Evolutionary conservation across 2,329 filamentous ascomycete species (phyloP).

Genomic region (Paecilomyces sp.): DNA sequence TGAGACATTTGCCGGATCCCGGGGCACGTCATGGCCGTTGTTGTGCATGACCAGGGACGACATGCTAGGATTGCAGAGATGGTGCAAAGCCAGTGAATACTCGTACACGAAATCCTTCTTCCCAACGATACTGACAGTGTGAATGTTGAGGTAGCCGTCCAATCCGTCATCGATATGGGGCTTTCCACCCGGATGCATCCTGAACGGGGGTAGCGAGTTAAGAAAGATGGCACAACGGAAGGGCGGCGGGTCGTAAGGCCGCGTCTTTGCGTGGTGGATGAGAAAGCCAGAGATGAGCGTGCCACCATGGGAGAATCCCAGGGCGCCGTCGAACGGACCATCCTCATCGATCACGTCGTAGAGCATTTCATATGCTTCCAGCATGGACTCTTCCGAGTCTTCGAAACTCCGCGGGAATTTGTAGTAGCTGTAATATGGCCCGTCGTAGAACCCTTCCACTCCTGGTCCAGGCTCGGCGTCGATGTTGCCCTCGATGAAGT

Average conservation of each 20-base stretch:
- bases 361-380: constrained; percentile 19
- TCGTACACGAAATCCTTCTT: constrained; percentile 16
- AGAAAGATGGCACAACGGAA: constrained; percentile 29
- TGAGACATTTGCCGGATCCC: constrained; percentile 15
- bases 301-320: constrained; percentile 30
- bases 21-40: constrained; percentile 20
- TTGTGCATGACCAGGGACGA: constrained; percentile 18
- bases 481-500: constrained; percentile 22
- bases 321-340: constrained; percentile 24
- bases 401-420: constrained; percentile 18
- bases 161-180: constrained; percentile 16
- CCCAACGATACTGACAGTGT: constrained; percentile 18
- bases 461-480: constrained; percentile 21
- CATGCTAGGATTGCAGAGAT: constrained; percentile 12
- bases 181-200: constrained; percentile 13
- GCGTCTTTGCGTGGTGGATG: constrained; percentile 18
- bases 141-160: constrained; percentile 17
- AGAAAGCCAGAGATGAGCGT: constrained; percentile 23
- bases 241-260: constrained; percentile 11
- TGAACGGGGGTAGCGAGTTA: constrained; percentile 22
- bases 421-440: constrained; percentile 26
- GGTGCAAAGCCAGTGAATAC: constrained; percentile 17
- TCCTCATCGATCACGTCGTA: constrained; percentile 19
- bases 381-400: constrained; percentile 12
- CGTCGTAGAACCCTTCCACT: constrained; percentile 21